Evolutionary conservation across 192 early-diverging fungal species (phyloP), one percentile per base, ranked within the genome.

Genomic region (Backusella tuberculispora): DNA sequence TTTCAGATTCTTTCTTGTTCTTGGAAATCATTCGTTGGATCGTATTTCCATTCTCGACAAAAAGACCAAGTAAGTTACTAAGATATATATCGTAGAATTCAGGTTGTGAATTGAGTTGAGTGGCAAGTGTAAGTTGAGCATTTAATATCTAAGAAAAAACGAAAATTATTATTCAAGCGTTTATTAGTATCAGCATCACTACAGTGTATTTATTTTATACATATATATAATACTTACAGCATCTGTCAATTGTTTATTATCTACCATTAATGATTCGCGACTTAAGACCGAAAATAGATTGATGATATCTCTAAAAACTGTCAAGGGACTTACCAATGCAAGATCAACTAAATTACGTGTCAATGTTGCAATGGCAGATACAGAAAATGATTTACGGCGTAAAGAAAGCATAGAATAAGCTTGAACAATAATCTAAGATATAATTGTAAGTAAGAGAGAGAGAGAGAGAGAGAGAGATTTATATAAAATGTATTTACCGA

Each of bases 371-470:
- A 80, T 81, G 50, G 90, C 73, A 19, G 85, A 77, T 0, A 84
- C 69, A 47, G 80, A 80, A 53, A 82, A 72, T 41, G 87, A 83
- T 66, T 87, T 86, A 48, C 90, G 84, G 34, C 88, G 87, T 65
- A 87, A 84, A 50, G 88, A 71, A 72, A 94, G 79, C 83, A 90
- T 89, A 14, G 89, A 90, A 21, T 89, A 88, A 44, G 86, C 87
- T 72, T 84, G 74, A 2, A 86, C 80, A 1, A 89, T 87, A 71
- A 88, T 88, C 88, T 89, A 80, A 66, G 29, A 34, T 37, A 1
- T 34, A 13, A 12, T 40, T 24, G 12, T 67, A 10, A 5, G 21
- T 5, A 43, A 42, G 0, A 15, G 48, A 74, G 19, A 2, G 66
- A 38, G 50, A 26, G 6, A 12, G 13, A 60, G 19, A 38, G 0